Percentiles rank a stretch among this genome's conserved stretches.
phyloP scores from a whole-genome alignment of 331 rosid genomes.

The Quercus lobata region DNA sequence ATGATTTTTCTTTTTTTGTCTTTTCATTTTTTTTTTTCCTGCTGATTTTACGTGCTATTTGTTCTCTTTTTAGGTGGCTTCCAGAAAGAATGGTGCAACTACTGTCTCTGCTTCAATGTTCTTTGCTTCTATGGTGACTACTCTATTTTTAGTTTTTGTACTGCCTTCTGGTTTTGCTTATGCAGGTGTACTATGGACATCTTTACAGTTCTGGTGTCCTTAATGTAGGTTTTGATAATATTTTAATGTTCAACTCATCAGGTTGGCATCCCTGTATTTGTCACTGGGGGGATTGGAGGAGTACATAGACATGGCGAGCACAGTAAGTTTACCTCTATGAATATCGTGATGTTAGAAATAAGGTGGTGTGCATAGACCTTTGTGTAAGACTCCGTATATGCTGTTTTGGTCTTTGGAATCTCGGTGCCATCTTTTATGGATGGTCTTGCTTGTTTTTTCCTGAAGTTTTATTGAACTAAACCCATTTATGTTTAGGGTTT shows the following conservation, averaged over 20 bases:
- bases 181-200: neutral
- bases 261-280: constrained; percentile 82
- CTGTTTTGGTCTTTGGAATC: neutral
- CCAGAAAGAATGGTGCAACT: constrained; percentile 80
- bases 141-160: neutral
- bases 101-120: constrained; percentile 92
- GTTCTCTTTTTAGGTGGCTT: constrained; percentile 57
- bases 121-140: constrained; percentile 70
- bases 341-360: constrained; percentile 8
- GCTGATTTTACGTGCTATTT: constrained; percentile 11
- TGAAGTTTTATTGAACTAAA: neutral
- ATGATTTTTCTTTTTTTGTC: neutral
- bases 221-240: constrained; percentile 7
- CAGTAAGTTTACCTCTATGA: constrained; percentile 42
- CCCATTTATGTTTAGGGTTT: neutral
- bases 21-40: neutral
- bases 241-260: constrained; percentile 21
- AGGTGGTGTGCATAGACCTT: constrained; percentile 4
- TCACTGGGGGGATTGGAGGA: constrained; percentile 98
- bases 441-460: neutral
- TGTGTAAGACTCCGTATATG: neutral
- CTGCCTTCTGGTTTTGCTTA: neutral
- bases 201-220: neutral
- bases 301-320: constrained; percentile 82
- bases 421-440: neutral